A percentile compares a stretch with the other conserved stretches of the same genome.
phyloP scores from a whole-genome alignment of 441 rosid genomes.

The Manihot esculenta region DNA sequence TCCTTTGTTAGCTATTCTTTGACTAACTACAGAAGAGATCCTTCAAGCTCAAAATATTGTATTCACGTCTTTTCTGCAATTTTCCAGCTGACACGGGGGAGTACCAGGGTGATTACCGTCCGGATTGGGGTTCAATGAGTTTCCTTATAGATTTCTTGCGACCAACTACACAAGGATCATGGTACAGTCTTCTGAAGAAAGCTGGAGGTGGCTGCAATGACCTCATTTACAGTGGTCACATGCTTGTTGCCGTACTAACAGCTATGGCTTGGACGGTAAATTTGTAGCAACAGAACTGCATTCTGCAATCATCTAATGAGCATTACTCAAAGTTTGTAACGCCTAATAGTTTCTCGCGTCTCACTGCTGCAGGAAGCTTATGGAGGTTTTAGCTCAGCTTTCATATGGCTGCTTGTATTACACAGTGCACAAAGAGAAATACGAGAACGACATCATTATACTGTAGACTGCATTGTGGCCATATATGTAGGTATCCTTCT shows the following conservation, averaged over 20 bases:
- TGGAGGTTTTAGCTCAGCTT: slow-evolving; percentile 73
- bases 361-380: slow-evolving; percentile 71
- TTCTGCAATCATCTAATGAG: slow-evolving; percentile 3
- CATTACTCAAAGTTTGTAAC: slow-evolving; percentile 8
- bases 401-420: slow-evolving; percentile 73
- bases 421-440: slow-evolving; percentile 89
- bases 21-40: neutral
- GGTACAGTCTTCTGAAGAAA: slow-evolving; percentile 69
- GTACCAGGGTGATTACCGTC: slow-evolving; percentile 49
- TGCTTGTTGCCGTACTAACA: slow-evolving; percentile 87
- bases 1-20: neutral
- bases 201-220: slow-evolving; percentile 99
- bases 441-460: slow-evolving; percentile 84
- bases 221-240: slow-evolving; percentile 89
- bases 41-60: slow-evolving; percentile 4
- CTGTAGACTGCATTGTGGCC: slow-evolving; percentile 82
- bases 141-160: slow-evolving; percentile 80
- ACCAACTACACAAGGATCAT: slow-evolving; percentile 69
- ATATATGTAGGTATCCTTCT: slow-evolving; percentile 83
- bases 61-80: slow-evolving; percentile 10
- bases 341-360: slow-evolving; percentile 2
- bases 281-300: neutral
- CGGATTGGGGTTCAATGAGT: slow-evolving; percentile 87
- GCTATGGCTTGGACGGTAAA: slow-evolving; percentile 99
- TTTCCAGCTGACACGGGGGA: slow-evolving; percentile 48